These are phyloP conservation scores for Monosporascus ibericus DNA, from an alignment of 2,329 filamentous ascomycete species.

Conservation along the genomic window DNA sequence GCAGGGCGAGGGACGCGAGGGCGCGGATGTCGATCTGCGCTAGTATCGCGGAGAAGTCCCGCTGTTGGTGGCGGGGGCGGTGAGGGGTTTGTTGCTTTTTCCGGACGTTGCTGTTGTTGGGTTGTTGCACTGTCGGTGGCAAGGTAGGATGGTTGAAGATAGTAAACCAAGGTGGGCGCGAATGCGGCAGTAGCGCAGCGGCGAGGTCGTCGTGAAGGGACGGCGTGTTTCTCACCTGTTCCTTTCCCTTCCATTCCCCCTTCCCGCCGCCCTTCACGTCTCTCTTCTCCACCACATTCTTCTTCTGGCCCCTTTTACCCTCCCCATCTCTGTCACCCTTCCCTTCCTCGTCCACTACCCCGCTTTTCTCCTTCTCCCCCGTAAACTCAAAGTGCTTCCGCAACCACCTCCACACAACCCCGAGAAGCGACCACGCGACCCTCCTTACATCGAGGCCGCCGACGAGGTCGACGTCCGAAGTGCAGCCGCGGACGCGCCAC, in stretches of 20 bases:
- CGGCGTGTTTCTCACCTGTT: background rate
- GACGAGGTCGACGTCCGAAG: constrained; percentile 16
- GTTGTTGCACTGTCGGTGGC: background rate
- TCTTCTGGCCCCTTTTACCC: too few species aligned
- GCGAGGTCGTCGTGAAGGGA: background rate
- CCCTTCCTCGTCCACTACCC: too few species aligned
- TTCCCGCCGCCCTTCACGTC: background rate
- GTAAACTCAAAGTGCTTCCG: background rate
- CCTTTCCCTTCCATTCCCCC: background rate
- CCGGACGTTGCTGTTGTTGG: background rate
- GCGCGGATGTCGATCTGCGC: constrained; percentile 12
- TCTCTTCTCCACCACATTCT: background rate
- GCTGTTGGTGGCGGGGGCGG: background rate
- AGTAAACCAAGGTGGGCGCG: background rate
- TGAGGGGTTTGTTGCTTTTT: background rate
- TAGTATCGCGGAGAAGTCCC: constrained; percentile 13
- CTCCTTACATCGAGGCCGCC: constrained; percentile 11
- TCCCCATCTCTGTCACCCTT: too few species aligned
- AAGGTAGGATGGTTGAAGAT: too few species aligned
- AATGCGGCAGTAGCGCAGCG: background rate
- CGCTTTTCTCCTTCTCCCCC: background rate
- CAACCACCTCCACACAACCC: background rate
- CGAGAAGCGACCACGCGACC: constrained; percentile 3
- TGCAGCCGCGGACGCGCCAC: constrained; percentile 5
- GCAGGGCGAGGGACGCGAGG: constrained; percentile 10